Evolutionary conservation across 352 stramenopile genomes (phyloP).

Genomic region (Discostella stelligera): DNA sequence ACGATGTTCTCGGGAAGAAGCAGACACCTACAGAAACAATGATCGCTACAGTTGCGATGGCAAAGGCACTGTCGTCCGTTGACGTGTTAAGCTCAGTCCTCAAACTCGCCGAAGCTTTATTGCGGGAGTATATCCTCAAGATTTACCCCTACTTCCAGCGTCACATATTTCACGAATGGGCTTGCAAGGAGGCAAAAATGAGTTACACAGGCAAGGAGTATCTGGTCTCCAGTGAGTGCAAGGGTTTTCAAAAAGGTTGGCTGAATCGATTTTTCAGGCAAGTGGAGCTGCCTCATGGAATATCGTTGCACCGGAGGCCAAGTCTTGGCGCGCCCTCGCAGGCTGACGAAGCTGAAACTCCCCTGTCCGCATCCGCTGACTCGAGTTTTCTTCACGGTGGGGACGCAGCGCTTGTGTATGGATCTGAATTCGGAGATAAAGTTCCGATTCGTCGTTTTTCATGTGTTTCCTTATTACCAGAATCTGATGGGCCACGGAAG

Average conservation of each 20-base stretch:
- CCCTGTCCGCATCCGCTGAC: not conserved
- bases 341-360: conserved; percentile 3
- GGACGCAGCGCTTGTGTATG: conserved; percentile 76
- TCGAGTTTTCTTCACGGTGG: conserved; percentile 47
- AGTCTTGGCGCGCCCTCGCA: conserved; percentile 5
- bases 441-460: conserved; percentile 35
- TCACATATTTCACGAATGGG: conserved; percentile 78
- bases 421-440: conserved; percentile 41
- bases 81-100: conserved; percentile 42
- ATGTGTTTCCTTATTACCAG: conserved; percentile 34
- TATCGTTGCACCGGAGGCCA: conserved; percentile 63
- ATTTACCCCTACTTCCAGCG: conserved; percentile 66
- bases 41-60: conserved; percentile 10
- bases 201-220: conserved; percentile 23
- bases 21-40: conserved; percentile 12
- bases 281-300: conserved; percentile 62
- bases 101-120: conserved; percentile 59
- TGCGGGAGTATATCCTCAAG: conserved; percentile 72
- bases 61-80: conserved; percentile 36
- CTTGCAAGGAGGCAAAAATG: conserved; percentile 61
- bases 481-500: conserved; percentile 9
- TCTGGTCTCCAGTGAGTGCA: conserved; percentile 36
- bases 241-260: conserved; percentile 51
- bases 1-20: conserved; percentile 13
- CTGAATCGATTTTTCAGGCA: conserved; percentile 70